phyloP scores from a whole-genome alignment of 2,329 filamentous ascomycete genomes.

The Stylonectria norvegica region DNA sequence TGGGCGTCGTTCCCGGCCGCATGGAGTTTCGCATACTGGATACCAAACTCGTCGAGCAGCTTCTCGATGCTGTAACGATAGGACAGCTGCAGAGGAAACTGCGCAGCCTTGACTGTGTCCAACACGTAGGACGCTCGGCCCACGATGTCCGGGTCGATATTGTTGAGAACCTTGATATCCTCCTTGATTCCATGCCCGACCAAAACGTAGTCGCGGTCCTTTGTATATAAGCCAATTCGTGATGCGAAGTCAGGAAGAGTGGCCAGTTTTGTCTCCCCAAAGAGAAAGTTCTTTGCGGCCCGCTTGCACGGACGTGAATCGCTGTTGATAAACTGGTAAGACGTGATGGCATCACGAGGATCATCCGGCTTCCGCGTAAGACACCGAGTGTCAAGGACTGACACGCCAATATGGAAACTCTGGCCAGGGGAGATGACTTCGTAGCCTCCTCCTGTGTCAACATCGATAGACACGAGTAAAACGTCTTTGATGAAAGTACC shows the following conservation, averaged over 20 bases:
- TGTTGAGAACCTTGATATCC: constrained; percentile 17
- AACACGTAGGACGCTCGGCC: constrained; percentile 15
- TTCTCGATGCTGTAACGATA: constrained; percentile 24
- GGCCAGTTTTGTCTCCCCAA: constrained; percentile 10
- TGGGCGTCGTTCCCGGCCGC: constrained; percentile 33
- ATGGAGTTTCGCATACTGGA: constrained; percentile 13
- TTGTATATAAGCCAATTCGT: constrained; percentile 3
- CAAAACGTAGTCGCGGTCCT: constrained; percentile 12
- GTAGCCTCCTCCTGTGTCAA: constrained; percentile 12
- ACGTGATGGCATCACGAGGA: constrained; percentile 8
- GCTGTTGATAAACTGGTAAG: constrained; percentile 15
- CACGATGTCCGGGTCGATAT: constrained; percentile 6
- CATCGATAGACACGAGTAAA: constrained; percentile 14
- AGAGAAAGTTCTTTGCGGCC: constrained; percentile 7
- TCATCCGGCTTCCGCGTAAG: constrained; percentile 1
- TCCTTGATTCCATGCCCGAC: constrained; percentile 11
- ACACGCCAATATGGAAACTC: constrained; percentile 17
- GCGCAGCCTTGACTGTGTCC: constrained; percentile 28
- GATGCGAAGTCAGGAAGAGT: constrained; percentile 3
- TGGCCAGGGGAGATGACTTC: constrained; percentile 9
- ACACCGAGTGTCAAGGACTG: constrained; percentile 14
- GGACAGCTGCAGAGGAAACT: constrained; percentile 22
- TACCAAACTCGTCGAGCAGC: constrained; percentile 18
- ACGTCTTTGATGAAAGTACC: constrained; percentile 10
- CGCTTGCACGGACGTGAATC: constrained; percentile 5